Evolutionary conservation across 306 rosid species (phyloP).

Genomic region (Pyrus pyrifolia): DNA sequence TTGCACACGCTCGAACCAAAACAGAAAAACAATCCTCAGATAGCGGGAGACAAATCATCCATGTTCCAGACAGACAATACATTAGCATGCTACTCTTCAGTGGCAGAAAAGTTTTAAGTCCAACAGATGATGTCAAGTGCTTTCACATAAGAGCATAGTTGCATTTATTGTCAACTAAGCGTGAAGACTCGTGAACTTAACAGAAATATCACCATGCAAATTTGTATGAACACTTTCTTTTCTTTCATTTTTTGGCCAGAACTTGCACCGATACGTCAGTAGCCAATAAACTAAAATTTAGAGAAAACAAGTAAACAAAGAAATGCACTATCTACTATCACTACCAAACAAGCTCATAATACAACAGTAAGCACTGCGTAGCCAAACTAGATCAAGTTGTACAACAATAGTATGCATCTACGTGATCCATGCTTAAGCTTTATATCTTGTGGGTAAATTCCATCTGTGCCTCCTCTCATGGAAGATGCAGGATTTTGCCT

Average conservation of each 20-base stretch:
- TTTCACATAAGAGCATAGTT: neutral
- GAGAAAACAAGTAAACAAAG: neutral
- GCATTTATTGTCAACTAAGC: constrained; percentile 2
- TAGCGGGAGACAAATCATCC: neutral
- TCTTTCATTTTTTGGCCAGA: neutral
- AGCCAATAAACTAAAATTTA: neutral
- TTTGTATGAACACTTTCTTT: neutral
- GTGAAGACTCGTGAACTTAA: neutral
- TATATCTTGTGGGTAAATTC: neutral
- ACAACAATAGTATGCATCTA: neutral
- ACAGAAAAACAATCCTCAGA: neutral
- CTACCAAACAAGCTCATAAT: neutral
- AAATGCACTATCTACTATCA: neutral
- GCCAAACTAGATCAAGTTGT: neutral
- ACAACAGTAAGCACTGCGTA: neutral
- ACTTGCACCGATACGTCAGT: neutral
- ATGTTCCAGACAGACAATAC: neutral
- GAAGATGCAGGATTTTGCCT: neutral
- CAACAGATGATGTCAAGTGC: constrained; percentile 2
- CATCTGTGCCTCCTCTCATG: neutral
- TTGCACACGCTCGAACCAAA: neutral
- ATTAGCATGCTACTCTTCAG: neutral
- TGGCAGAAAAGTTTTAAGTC: neutral
- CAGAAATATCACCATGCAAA: neutral
- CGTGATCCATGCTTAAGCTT: neutral